Evolutionary conservation across 176 grass and related monocot species (phyloP).

Genomic region (Thinopyrum elongatum): DNA sequence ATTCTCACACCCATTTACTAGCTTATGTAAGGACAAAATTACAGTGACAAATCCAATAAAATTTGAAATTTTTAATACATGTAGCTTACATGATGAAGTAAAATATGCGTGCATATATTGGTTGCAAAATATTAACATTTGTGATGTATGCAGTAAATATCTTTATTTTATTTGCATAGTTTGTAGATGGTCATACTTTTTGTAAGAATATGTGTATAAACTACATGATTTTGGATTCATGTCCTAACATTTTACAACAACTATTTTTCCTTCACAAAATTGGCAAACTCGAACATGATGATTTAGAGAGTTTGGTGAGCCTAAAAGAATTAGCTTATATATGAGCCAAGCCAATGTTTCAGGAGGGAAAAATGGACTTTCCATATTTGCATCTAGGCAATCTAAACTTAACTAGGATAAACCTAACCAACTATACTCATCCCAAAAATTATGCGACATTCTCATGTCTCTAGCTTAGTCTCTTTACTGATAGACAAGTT

Average conservation of each 20-base stretch:
- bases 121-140: not conserved
- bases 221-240: not conserved
- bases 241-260: not conserved
- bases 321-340: not conserved
- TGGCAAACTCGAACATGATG: too few relatives aligned
- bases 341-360: not conserved
- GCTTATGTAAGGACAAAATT: too few relatives aligned
- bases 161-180: not conserved
- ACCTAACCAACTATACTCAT: too few relatives aligned
- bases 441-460: too few relatives aligned
- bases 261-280: too few relatives aligned
- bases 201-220: not conserved
- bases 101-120: not conserved
- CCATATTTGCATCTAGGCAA: too few relatives aligned
- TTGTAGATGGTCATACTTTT: not conserved
- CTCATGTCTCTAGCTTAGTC: too few relatives aligned
- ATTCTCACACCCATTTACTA: too few relatives aligned
- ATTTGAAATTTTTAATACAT: not conserved
- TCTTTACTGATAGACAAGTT: too few relatives aligned
- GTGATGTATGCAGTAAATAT: not conserved
- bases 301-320: not conserved
- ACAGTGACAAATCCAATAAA: too few relatives aligned
- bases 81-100: not conserved
- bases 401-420: too few relatives aligned
- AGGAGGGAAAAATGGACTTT: not conserved